phyloP scores from a whole-genome alignment of 176 grass and related monocot genomes.

The Carex myosuroides region DNA sequence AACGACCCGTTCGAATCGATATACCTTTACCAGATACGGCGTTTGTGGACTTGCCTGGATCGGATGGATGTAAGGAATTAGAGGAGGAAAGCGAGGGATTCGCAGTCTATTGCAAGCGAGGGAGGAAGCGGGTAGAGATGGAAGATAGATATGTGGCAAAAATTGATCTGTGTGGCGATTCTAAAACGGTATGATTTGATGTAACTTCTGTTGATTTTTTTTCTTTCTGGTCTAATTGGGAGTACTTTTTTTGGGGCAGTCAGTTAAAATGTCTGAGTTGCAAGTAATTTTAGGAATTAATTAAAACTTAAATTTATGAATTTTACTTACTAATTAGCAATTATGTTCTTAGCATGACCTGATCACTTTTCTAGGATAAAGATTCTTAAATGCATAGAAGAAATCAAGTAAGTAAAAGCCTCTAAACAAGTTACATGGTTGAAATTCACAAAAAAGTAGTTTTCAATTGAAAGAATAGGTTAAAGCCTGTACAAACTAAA shows the following conservation, averaged over 20 bases:
- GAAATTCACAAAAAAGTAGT: background rate
- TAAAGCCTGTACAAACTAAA: background rate
- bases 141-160: constrained; percentile 83
- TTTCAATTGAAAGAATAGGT: background rate
- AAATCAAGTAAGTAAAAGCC: background rate
- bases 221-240: background rate
- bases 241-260: background rate
- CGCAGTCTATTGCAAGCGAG: constrained; percentile 73
- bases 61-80: constrained; percentile 57
- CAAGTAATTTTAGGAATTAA: background rate
- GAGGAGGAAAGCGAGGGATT: constrained; percentile 64
- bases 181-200: constrained; percentile 51
- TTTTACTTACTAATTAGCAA: background rate
- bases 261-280: background rate
- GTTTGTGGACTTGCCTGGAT: constrained; percentile 31
- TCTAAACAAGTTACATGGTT: background rate
- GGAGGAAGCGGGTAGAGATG: constrained; percentile 82
- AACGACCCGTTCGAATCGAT: constrained; percentile 57
- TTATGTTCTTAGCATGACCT: background rate
- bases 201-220: background rate
- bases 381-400: too few relatives aligned
- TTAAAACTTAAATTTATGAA: background rate
- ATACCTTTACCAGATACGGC: constrained; percentile 37
- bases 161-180: constrained; percentile 48
- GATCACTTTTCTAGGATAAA: background rate